Evolutionary conservation across 441 rosid genomes (phyloP).

Genomic region (Melastoma candidum): DNA sequence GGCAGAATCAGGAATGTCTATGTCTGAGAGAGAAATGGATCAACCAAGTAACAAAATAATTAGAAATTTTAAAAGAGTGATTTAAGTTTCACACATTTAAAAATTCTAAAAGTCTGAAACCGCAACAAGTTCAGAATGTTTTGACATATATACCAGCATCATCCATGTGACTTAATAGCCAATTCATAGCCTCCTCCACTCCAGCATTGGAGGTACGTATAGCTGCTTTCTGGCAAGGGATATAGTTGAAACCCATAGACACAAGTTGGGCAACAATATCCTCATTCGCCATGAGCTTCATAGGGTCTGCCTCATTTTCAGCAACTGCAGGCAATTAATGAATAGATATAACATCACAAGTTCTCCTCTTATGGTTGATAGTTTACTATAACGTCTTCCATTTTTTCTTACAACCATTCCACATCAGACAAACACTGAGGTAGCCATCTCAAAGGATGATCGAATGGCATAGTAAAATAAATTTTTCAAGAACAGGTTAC

Average conservation of each 20-base stretch:
- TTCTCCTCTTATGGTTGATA: background rate
- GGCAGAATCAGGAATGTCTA: slow-evolving; percentile 55
- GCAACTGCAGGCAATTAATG: slow-evolving; percentile 27
- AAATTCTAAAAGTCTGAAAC: too few species aligned
- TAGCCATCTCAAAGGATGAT: too few species aligned
- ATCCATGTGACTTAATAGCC: slow-evolving; percentile 90
- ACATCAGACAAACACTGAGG: too few species aligned
- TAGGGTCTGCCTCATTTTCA: slow-evolving; percentile 39
- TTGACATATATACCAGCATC: slow-evolving; percentile 57
- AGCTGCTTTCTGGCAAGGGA: slow-evolving; percentile 94
- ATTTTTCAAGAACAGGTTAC: slow-evolving; percentile 7
- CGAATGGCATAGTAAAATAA: too few species aligned
- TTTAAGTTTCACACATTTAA: too few species aligned
- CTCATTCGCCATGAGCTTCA: slow-evolving; percentile 53
- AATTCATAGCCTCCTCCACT: slow-evolving; percentile 93
- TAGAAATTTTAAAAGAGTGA: too few species aligned
- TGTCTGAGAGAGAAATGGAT: slow-evolving; percentile 32
- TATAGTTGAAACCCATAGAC: slow-evolving; percentile 80
- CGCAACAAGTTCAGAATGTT: background rate
- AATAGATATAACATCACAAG: background rate
- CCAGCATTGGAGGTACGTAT: slow-evolving; percentile 75
- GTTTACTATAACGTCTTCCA: too few species aligned
- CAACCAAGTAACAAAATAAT: too few species aligned
- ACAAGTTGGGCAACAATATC: slow-evolving; percentile 83
- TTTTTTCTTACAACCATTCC: too few species aligned